These are phyloP conservation scores for Plantago major DNA, from an alignment of 257 asterid genomes.

Conservation along the genomic window DNA sequence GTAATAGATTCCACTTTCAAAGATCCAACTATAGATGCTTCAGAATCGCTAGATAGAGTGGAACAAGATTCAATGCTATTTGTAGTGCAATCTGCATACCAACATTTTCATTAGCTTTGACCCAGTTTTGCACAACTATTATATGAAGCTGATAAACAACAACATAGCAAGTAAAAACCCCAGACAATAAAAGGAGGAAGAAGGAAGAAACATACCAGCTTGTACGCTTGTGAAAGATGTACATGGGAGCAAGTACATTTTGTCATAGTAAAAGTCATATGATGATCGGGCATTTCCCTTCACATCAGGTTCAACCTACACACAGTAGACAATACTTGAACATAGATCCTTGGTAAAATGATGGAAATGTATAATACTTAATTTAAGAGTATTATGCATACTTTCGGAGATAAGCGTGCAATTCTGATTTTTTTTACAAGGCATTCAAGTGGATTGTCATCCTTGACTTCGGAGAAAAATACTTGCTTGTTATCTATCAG, in stretches of 20 bases:
- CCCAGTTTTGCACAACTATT: neutral
- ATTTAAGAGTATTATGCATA: conserved; percentile 17
- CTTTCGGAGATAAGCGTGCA: conserved; percentile 35
- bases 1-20: neutral
- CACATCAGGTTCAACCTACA: conserved; percentile 31
- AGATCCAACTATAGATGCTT: too few relatives aligned
- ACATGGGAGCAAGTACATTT: conserved; percentile 57
- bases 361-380: neutral
- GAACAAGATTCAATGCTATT: conserved; percentile 46
- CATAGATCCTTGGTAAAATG: neutral
- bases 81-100: conserved; percentile 30
- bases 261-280: conserved; percentile 56
- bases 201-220: conserved; percentile 30
- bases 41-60: conserved; percentile 61
- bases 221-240: conserved; percentile 47
- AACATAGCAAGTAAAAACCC: too few relatives aligned
- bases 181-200: neutral
- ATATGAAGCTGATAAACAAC: neutral
- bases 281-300: conserved; percentile 19
- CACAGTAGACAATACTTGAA: neutral
- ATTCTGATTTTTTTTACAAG: conserved; percentile 44
- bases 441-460: conserved; percentile 65
- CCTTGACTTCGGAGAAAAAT: conserved; percentile 65
- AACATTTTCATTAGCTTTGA: neutral
- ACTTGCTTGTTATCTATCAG: conserved; percentile 42